Evolutionary conservation across 768 basidiomycete species (phyloP).

Genomic region (Gloeophyllum trabeum): DNA sequence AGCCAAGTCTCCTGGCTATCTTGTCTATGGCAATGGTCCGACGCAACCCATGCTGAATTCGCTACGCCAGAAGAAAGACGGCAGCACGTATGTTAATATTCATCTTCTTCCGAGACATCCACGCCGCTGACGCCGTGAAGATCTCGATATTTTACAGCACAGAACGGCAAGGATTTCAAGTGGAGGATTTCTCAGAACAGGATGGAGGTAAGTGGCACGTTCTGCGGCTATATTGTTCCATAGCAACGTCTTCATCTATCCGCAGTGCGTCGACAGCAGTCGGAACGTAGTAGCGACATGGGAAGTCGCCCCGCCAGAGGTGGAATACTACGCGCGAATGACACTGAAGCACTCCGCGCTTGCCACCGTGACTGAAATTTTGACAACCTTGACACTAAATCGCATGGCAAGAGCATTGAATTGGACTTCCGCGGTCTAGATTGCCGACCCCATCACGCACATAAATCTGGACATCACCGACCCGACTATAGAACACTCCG

Average conservation of each 20-base stretch:
- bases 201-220: slow-evolving; percentile 65
- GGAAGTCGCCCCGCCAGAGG: slow-evolving; percentile 48
- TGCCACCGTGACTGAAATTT: slow-evolving; percentile 59
- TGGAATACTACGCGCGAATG: slow-evolving; percentile 47
- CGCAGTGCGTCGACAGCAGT: slow-evolving; percentile 54
- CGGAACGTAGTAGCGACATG: slow-evolving; percentile 48
- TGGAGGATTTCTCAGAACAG: slow-evolving; percentile 55
- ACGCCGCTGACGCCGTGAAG: slow-evolving; percentile 20
- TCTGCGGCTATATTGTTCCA: slow-evolving; percentile 3
- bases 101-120: not conserved
- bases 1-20: slow-evolving; percentile 41
- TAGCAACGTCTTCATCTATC: slow-evolving; percentile 1
- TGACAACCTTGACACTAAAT: slow-evolving; percentile 66
- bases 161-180: slow-evolving; percentile 61
- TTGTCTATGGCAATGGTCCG: slow-evolving; percentile 58
- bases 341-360: slow-evolving; percentile 48
- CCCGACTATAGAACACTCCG: no score
- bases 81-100: slow-evolving; percentile 44
- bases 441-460: no score
- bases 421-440: slow-evolving; percentile 27
- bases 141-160: slow-evolving; percentile 65
- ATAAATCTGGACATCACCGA: no score
- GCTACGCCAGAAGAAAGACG: slow-evolving; percentile 44
- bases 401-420: slow-evolving; percentile 52
- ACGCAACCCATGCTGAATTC: slow-evolving; percentile 45